Conservation (phyloP, 1,284 basidiomycete species). For the Rhodotorula sp. region DNA sequence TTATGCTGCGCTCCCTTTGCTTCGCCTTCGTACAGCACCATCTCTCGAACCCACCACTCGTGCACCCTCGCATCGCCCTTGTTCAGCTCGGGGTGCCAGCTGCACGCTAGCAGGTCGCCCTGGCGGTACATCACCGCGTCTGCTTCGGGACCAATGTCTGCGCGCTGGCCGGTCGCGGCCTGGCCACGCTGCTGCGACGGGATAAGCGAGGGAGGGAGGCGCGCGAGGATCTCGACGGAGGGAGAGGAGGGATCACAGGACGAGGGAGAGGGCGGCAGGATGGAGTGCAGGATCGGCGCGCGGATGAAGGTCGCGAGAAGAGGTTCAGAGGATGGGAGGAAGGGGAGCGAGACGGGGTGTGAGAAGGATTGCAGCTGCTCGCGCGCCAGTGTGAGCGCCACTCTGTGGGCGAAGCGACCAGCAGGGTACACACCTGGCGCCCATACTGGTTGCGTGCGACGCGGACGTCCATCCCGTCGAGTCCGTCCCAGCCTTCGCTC, state of each 20-base stretch:
- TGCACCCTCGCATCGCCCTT: constrained; percentile 82
- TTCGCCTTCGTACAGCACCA: constrained; percentile 17
- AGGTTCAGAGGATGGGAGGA: constrained; percentile 62
- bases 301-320: constrained; percentile 94
- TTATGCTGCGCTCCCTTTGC: too few species aligned
- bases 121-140: constrained; percentile 84
- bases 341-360: constrained; percentile 67
- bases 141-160: constrained; percentile 57
- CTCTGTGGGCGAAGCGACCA: background rate
- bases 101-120: constrained; percentile 80
- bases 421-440: constrained; percentile 53
- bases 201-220: constrained; percentile 60
- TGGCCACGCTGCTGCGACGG: constrained; percentile 52
- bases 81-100: constrained; percentile 91
- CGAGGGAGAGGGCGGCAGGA: constrained; percentile 17
- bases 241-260: constrained; percentile 28
- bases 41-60: constrained; percentile 57
- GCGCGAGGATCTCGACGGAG: constrained; percentile 64
- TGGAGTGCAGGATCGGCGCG: constrained; percentile 68
- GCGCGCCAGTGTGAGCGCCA: background rate
- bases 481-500: constrained; percentile 81
- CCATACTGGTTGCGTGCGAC: constrained; percentile 81
- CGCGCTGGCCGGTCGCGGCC: constrained; percentile 33
- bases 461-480: constrained; percentile 77
- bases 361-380: constrained; percentile 85